Conservation (phyloP, 352 stramenopile species). For the Phytophthora kernoviae region DNA sequence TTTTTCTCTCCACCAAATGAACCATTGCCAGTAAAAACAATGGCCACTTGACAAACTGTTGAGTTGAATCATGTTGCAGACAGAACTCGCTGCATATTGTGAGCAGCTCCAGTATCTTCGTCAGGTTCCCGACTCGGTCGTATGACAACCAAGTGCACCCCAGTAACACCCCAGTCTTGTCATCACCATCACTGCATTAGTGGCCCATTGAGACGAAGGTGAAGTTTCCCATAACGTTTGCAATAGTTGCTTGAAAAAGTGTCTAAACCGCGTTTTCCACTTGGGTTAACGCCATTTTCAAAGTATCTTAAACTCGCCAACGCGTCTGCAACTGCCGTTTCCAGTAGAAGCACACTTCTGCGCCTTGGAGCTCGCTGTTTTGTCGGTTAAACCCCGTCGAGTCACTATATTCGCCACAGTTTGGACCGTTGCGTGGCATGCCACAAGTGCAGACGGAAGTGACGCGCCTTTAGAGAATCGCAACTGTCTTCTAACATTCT, state of each 20-base stretch:
- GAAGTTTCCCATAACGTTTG: conserved; percentile 5
- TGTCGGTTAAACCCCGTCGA: conserved; percentile 12
- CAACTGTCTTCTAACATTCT: conserved; percentile 21
- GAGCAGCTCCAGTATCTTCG: conserved; percentile 33
- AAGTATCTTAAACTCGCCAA: conserved; percentile 1
- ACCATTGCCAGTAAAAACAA: conserved; percentile 56
- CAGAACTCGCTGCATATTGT: conserved; percentile 18
- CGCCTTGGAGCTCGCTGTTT: conserved; percentile 21
- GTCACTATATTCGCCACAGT: conserved; percentile 24
- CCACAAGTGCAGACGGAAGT: conserved; percentile 14
- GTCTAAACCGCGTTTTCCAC: conserved; percentile 5
- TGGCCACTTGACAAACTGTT: conserved; percentile 27
- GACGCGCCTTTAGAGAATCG: conserved; percentile 8
- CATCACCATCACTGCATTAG: conserved; percentile 11
- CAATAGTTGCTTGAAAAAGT: conserved; percentile 31
- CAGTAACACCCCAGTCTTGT: conserved; percentile 33
- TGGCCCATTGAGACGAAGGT: background rate
- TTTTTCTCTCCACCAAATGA: conserved; percentile 26
- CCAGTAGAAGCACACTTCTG: conserved; percentile 29
- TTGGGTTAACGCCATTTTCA: conserved; percentile 2
- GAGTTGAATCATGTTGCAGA: conserved; percentile 3
- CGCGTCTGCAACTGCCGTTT: conserved; percentile 23
- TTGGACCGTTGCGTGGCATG: conserved; percentile 31
- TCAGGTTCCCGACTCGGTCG: conserved; percentile 20
- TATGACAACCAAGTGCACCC: conserved; percentile 40